Conservation (phyloP, 2,329 filamentous ascomycete species). For the Penicillium janthinellum region DNA sequence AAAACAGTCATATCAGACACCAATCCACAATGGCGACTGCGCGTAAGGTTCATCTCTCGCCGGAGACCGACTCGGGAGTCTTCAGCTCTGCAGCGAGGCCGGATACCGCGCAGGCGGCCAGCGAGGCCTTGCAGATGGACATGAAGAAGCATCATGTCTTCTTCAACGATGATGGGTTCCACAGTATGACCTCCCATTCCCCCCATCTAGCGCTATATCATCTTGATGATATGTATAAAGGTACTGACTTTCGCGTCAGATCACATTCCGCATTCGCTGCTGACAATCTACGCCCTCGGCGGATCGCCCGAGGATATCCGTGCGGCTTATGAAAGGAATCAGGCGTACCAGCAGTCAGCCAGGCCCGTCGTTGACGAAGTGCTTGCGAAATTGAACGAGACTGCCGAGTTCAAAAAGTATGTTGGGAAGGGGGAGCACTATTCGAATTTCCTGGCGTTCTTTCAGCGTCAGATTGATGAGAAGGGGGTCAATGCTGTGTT, state of each 20-base stretch:
- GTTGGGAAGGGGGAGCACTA: conserved; percentile 69
- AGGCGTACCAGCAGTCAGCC: conserved; percentile 64
- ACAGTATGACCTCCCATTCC: conserved; percentile 52
- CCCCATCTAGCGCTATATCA: not conserved
- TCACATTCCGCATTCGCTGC: conserved; percentile 76
- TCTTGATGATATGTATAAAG: not conserved
- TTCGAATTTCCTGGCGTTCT: conserved; percentile 74
- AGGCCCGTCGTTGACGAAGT: conserved; percentile 52
- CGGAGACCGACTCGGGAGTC: conserved; percentile 45
- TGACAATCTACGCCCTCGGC: conserved; percentile 75
- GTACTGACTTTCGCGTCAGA: conserved; percentile 43
- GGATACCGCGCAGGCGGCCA: conserved; percentile 63
- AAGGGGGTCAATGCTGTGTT: conserved; percentile 65
- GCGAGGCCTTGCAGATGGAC: conserved; percentile 74
- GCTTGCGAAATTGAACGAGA: conserved; percentile 60
- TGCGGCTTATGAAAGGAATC: conserved; percentile 66
- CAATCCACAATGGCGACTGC: conserved; percentile 51
- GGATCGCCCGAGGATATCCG: conserved; percentile 63
- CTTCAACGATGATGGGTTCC: conserved; percentile 74
- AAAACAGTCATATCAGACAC: not conserved
- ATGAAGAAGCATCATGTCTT: conserved; percentile 74
- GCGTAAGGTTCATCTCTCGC: conserved; percentile 49
- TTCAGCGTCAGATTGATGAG: conserved; percentile 69
- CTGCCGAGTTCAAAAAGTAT: conserved; percentile 57
- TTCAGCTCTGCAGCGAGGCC: conserved; percentile 53